Conservation (phyloP, 768 basidiomycete genomes). For the Artomyces pyxidatus region DNA sequence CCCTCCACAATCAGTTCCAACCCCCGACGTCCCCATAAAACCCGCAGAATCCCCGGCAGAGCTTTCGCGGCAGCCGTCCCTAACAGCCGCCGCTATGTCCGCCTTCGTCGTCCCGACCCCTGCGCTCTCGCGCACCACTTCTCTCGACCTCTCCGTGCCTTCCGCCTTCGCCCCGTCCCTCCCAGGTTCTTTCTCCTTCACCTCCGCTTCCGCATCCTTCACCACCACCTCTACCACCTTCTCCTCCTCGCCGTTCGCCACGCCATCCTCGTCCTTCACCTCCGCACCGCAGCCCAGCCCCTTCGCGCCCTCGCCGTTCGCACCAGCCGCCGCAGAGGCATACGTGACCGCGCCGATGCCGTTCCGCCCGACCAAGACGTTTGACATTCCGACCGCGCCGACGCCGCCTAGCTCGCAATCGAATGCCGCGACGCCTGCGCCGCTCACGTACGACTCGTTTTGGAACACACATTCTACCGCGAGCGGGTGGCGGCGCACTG, state of each 20-base stretch:
- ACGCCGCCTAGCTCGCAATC: not conserved
- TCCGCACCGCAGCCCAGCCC: not conserved
- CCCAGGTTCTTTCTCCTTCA: not conserved
- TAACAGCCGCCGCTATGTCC: too few relatives aligned
- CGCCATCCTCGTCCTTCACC: not conserved
- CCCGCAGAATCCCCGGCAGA: too few relatives aligned
- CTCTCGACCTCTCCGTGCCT: not conserved
- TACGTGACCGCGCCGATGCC: not conserved
- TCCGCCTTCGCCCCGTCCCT: not conserved
- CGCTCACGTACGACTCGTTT: slow-evolving; percentile 17
- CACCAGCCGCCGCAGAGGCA: not conserved
- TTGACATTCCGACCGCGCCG: slow-evolving; percentile 15
- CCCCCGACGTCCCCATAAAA: too few relatives aligned
- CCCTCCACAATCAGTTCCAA: too few relatives aligned
- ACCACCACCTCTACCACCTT: not conserved
- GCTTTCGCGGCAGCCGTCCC: too few relatives aligned
- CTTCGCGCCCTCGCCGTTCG: slow-evolving; percentile 4
- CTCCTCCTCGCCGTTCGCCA: not conserved
- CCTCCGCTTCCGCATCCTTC: not conserved
- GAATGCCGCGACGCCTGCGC: too few relatives aligned
- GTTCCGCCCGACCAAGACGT: slow-evolving; percentile 3
- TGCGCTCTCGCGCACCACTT: not conserved
- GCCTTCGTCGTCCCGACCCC: not conserved
- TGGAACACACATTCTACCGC: slow-evolving; percentile 14
- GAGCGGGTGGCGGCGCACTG: slow-evolving; percentile 10